Percentiles rank a stretch among this genome's conserved stretches.
These are phyloP conservation scores for Boletus vermiculosoides DNA, from an alignment of 768 basidiomycete species.

Conservation along the genomic window DNA sequence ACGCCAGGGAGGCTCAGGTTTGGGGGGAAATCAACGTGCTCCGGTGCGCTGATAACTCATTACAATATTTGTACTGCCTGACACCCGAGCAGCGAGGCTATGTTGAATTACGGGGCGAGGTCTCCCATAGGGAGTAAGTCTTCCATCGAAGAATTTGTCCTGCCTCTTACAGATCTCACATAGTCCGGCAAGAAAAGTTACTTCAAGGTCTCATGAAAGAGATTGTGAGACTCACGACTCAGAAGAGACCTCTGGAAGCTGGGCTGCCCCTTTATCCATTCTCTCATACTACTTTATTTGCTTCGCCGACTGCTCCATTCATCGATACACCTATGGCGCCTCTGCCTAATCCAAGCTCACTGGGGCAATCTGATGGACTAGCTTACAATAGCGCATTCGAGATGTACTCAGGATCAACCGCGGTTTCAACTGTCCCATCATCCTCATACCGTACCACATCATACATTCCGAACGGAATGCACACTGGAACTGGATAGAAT, in stretches of 20 bases:
- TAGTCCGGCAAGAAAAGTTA: slow-evolving; percentile 80
- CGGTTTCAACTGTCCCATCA: slow-evolving; percentile 1
- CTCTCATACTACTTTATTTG: slow-evolving; percentile 64
- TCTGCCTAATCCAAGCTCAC: slow-evolving; percentile 24
- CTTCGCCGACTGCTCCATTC: slow-evolving; percentile 43
- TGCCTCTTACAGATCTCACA: slow-evolving; percentile 9
- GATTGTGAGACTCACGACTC: slow-evolving; percentile 78
- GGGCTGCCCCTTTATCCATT: slow-evolving; percentile 81
- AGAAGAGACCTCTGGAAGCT: slow-evolving; percentile 76
- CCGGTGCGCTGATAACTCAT: slow-evolving; percentile 45
- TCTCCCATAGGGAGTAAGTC: slow-evolving; percentile 82
- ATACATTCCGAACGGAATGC: slow-evolving; percentile 8
- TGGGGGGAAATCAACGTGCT: slow-evolving; percentile 89
- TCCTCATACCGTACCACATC: slow-evolving; percentile 5
- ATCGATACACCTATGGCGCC: slow-evolving; percentile 32
- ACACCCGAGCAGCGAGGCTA: slow-evolving; percentile 58
- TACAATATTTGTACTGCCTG: slow-evolving; percentile 4
- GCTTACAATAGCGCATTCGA: slow-evolving; percentile 5
- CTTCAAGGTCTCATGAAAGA: slow-evolving; percentile 83
- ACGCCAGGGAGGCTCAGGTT: slow-evolving; percentile 67
- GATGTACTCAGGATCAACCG: slow-evolving; percentile 7
- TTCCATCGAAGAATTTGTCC: background rate
- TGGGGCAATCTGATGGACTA: slow-evolving; percentile 6
- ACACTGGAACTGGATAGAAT: slow-evolving; percentile 5
- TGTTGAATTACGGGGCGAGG: slow-evolving; percentile 75